phyloP scores from a whole-genome alignment of 2,329 filamentous ascomycete species.

The Xylaria sp. region DNA sequence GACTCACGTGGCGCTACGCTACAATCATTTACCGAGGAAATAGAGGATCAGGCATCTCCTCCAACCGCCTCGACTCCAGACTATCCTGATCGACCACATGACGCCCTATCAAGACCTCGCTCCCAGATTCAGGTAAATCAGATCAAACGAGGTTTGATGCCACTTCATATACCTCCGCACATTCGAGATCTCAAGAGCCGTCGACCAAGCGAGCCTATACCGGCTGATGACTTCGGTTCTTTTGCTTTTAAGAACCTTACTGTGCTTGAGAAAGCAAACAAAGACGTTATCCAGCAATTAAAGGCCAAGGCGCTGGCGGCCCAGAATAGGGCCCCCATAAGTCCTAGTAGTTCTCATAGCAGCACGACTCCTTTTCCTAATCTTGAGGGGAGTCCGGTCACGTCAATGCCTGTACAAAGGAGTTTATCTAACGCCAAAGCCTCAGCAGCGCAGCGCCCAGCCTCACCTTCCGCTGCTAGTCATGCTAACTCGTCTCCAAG shows the following conservation, averaged over 20 bases:
- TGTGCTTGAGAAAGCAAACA: slow-evolving; percentile 97
- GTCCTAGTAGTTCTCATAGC: slow-evolving; percentile 56
- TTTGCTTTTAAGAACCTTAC: slow-evolving; percentile 98
- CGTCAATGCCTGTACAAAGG: slow-evolving; percentile 82
- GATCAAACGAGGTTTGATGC: slow-evolving; percentile 92
- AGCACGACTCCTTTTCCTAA: slow-evolving; percentile 72
- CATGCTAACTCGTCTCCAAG: slow-evolving; percentile 89
- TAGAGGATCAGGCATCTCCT: slow-evolving; percentile 87
- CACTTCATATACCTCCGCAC: slow-evolving; percentile 94
- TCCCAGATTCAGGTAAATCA: slow-evolving; percentile 79
- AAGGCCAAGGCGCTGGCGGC: slow-evolving; percentile 86
- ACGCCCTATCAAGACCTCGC: slow-evolving; percentile 89
- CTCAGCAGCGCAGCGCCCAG: slow-evolving; percentile 72
- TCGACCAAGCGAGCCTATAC: slow-evolving; percentile 88
- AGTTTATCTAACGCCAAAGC: slow-evolving; percentile 86
- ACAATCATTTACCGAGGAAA: slow-evolving; percentile 91
- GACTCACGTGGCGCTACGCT: slow-evolving; percentile 91
- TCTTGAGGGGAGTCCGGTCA: slow-evolving; percentile 85
- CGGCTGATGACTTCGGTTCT: slow-evolving; percentile 91
- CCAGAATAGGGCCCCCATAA: slow-evolving; percentile 64
- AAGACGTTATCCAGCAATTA: slow-evolving; percentile 97
- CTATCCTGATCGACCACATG: slow-evolving; percentile 89
- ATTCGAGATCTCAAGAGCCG: slow-evolving; percentile 90
- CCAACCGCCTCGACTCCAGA: slow-evolving; percentile 78
- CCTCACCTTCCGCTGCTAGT: slow-evolving; percentile 84